Base-by-base conservation (phyloP, 1,139 yeast species). In the Meyerozyma athensensis region DNA sequence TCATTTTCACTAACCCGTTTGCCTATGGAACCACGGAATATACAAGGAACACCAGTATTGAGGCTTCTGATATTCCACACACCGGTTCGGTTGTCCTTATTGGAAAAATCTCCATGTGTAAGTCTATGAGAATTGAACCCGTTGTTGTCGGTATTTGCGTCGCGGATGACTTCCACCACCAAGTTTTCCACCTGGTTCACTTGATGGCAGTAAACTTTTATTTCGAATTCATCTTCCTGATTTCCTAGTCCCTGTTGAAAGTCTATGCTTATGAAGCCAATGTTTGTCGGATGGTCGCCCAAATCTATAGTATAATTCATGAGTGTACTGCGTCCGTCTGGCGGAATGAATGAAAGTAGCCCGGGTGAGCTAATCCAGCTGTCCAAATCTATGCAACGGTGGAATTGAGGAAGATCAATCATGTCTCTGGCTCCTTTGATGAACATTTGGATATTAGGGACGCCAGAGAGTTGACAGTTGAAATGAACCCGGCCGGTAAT, bases 241-340 rank as follows among this genome's bases (percentile, higher is more conserved):
- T 59, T 49, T 0, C 96, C 96, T 23, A 85, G 60, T 0, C 79
- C 82, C 3, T 78, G 74, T 38, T 69, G 70, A 40, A 79, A 71
- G 36, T 81, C 86, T 3, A 81, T 75, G 21, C 67, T 71, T 2
- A 87, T 71, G 7, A 79, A 54, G 0, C 92, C 94, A 16, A 73
- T 47, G 55, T 58, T 49, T 13, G 51, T 52, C 28, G 47, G 40
- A 31, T 55, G 59, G 13, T 53, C 51, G 37, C 57, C 58, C 28
- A 76, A 56, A 42, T 85, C 86, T 22, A 85, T 58, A 5, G 74
- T 67, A 54, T 92, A 92, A 18, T 74, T 64, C 72, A 83, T 74
- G 14, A 92, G 58, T 4, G 74, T 68, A 30, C 80, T 77, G 43
- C 67, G 72, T 4, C 95, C 97, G 57, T 92, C 97, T 0, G 97